Evolutionary conservation across 805 yeast genomes (phyloP).

Genomic region (Candida suzukii): DNA sequence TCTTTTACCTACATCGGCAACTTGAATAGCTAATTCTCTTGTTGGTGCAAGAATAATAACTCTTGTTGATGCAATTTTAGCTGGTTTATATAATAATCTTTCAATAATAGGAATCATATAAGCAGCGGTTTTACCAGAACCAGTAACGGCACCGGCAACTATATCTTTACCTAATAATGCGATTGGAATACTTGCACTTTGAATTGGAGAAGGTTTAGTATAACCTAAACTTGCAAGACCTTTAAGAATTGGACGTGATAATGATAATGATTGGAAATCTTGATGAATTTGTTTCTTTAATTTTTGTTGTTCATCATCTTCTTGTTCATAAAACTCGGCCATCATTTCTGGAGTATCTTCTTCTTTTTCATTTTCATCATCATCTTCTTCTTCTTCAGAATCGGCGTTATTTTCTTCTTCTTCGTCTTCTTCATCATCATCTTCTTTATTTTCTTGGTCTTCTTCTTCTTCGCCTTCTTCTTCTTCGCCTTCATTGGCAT

Average conservation of each 20-base stretch:
- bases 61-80: conserved; percentile 79
- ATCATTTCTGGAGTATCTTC: conserved; percentile 78
- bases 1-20: conserved; percentile 85
- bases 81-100: conserved; percentile 82
- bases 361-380: conserved; percentile 39
- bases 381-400: conserved; percentile 26
- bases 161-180: conserved; percentile 92
- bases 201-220: conserved; percentile 88
- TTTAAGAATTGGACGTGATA: conserved; percentile 86
- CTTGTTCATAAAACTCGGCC: conserved; percentile 66
- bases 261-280: conserved; percentile 67
- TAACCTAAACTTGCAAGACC: conserved; percentile 80
- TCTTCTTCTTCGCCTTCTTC: conserved; percentile 19
- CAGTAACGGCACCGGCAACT: conserved; percentile 99
- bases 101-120: conserved; percentile 94
- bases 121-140: conserved; percentile 99
- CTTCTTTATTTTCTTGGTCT: conserved; percentile 9
- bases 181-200: conserved; percentile 87
- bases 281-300: conserved; percentile 39
- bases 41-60: conserved; percentile 92
- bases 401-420: conserved; percentile 24
- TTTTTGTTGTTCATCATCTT: conserved; percentile 41
- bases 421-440: conserved; percentile 23
- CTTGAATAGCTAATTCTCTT: conserved; percentile 96
- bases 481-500: conserved; percentile 27